Percentiles rank a stretch among this genome's conserved stretches.
These are phyloP conservation scores for Globisporangium paddicum DNA, from an alignment of 352 stramenopile genomes.

Conservation along the genomic window DNA sequence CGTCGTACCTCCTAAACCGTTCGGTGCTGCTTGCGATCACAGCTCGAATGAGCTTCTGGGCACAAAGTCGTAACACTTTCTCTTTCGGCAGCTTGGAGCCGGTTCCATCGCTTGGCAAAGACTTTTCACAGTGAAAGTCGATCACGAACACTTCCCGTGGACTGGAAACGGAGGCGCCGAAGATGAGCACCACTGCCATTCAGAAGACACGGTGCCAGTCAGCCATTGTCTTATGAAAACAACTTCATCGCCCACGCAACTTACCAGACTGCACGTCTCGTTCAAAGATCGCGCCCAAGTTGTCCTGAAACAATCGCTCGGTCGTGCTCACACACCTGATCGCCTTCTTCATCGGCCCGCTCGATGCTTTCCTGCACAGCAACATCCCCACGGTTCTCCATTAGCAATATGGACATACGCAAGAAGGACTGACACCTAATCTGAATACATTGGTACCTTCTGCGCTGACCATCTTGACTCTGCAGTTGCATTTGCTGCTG, in stretches of 20 bases:
- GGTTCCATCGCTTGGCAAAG: not conserved
- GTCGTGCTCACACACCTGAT: slow-evolving; percentile 35
- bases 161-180: slow-evolving; percentile 49
- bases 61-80: slow-evolving; percentile 38
- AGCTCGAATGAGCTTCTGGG: slow-evolving; percentile 57
- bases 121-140: slow-evolving; percentile 26
- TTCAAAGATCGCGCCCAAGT: slow-evolving; percentile 34
- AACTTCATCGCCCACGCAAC: not conserved
- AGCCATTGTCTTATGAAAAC: not conserved
- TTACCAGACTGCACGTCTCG: slow-evolving; percentile 25
- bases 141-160: slow-evolving; percentile 48
- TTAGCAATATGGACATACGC: not conserved
- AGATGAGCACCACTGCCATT: slow-evolving; percentile 46
- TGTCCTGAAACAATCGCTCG: slow-evolving; percentile 24
- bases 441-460: not conserved
- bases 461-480: not conserved
- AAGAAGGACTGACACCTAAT: not conserved
- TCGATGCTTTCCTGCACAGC: slow-evolving; percentile 18
- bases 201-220: too few relatives aligned
- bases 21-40: slow-evolving; percentile 29
- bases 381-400: not conserved
- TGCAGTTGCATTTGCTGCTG: slow-evolving; percentile 11
- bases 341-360: slow-evolving; percentile 40
- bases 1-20: slow-evolving; percentile 10
- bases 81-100: slow-evolving; percentile 16